phyloP scores from a whole-genome alignment of 2,329 filamentous ascomycete species.

The Penicillium sp. region DNA sequence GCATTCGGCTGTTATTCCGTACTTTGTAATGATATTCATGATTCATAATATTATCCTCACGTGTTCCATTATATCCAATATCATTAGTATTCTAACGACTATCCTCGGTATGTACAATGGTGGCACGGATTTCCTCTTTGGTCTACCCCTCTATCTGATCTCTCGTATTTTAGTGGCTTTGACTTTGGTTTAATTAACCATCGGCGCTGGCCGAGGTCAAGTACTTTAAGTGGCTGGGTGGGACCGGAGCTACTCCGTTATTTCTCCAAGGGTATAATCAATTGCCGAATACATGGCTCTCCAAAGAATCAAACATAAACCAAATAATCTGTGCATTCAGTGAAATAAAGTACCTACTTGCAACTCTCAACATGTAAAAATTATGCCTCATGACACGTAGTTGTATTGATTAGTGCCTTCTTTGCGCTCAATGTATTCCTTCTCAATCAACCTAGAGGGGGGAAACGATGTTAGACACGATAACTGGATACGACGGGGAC shows the following conservation, averaged over 20 bases:
- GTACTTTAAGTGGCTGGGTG: background rate
- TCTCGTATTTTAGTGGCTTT: background rate
- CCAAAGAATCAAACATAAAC: background rate
- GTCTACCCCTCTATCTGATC: background rate
- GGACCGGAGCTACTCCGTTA: conserved; percentile 4
- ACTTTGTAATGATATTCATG: background rate
- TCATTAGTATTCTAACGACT: background rate
- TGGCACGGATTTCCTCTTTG: background rate
- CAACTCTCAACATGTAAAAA: conserved; percentile 1
- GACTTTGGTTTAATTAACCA: background rate
- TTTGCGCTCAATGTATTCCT: conserved; percentile 85
- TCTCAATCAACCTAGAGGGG: conserved; percentile 73
- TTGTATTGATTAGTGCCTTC: conserved; percentile 63
- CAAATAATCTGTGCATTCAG: background rate
- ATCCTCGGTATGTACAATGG: background rate
- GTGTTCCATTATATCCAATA: background rate
- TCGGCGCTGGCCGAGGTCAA: conserved; percentile 4
- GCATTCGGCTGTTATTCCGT: background rate
- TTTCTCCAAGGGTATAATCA: background rate
- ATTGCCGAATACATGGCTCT: background rate
- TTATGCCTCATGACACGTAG: conserved; percentile 62
- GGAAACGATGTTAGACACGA: background rate
- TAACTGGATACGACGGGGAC: background rate
- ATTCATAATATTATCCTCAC: background rate
- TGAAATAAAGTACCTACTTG: background rate